Evolutionary conservation across 1,284 basidiomycete genomes (phyloP).

Genomic region (Retiboletus fuscus): DNA sequence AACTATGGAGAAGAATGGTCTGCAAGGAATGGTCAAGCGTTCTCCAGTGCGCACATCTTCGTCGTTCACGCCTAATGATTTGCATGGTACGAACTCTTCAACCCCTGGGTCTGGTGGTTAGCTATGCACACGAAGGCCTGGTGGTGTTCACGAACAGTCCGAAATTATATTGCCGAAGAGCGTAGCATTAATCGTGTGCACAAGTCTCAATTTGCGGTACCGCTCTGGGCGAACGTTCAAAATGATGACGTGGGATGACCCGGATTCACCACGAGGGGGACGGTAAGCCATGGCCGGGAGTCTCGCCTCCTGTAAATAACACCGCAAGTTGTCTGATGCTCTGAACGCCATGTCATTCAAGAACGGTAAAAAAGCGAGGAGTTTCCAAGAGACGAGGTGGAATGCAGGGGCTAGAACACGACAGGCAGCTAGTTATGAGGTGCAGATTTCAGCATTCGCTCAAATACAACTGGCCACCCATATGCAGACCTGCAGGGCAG

Average conservation of each 20-base stretch:
- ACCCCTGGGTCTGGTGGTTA: slow-evolving; percentile 49
- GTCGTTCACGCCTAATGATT: slow-evolving; percentile 51
- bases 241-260: slow-evolving; percentile 56
- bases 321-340: slow-evolving; percentile 59
- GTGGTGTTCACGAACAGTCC: slow-evolving; percentile 50
- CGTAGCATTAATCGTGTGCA: slow-evolving; percentile 51
- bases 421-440: background rate
- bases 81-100: slow-evolving; percentile 52
- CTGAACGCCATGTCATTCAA: slow-evolving; percentile 41
- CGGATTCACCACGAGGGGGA: slow-evolving; percentile 52
- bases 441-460: slow-evolving; percentile 2
- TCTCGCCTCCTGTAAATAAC: slow-evolving; percentile 59
- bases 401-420: background rate
- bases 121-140: slow-evolving; percentile 5
- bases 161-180: slow-evolving; percentile 49
- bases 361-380: background rate
- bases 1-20: slow-evolving; percentile 52
- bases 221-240: slow-evolving; percentile 60
- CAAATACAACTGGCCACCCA: background rate
- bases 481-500: background rate
- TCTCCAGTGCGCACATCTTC: slow-evolving; percentile 56
- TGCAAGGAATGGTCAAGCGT: slow-evolving; percentile 59
- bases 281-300: slow-evolving; percentile 62
- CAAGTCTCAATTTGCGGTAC: slow-evolving; percentile 61
- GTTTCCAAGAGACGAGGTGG: slow-evolving; percentile 4